phyloP scores from a whole-genome alignment of 169 alveolate species.

The Plasmodium vivax region DNA sequence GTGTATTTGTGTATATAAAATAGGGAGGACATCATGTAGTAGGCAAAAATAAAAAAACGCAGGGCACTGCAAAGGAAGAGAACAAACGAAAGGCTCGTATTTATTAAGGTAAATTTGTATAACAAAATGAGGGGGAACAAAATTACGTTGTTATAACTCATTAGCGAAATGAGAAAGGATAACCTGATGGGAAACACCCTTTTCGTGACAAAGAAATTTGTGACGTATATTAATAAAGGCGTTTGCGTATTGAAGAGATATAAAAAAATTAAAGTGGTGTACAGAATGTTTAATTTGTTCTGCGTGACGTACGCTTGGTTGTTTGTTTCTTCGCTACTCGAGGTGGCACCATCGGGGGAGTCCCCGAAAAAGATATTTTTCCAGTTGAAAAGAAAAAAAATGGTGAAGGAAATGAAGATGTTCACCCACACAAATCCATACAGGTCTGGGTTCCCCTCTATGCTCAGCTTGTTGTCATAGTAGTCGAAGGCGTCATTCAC shows the following conservation, averaged over 20 bases:
- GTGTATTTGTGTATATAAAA: conserved; percentile 61
- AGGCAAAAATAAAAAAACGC: conserved; percentile 31
- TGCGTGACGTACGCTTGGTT: not conserved
- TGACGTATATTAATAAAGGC: conserved; percentile 9
- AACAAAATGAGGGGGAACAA: conserved; percentile 42
- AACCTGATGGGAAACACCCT: conserved; percentile 22
- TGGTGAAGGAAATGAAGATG: conserved; percentile 16
- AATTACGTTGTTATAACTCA: conserved; percentile 56
- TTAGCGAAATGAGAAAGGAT: conserved; percentile 40
- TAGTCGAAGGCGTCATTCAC: conserved; percentile 52
- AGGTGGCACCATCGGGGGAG: not conserved
- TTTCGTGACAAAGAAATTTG: conserved; percentile 20
- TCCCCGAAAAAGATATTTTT: conserved; percentile 23
- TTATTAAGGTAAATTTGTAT: conserved; percentile 33
- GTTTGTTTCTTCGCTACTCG: not conserved
- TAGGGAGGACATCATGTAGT: conserved; percentile 29
- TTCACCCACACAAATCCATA: conserved; percentile 67
- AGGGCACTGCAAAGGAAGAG: not conserved
- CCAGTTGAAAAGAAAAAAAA: conserved; percentile 56
- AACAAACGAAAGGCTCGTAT: conserved; percentile 1
- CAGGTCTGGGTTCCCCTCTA: conserved; percentile 62
- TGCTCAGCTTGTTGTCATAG: conserved; percentile 52
- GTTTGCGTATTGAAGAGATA: conserved; percentile 4
- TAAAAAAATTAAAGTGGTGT: conserved; percentile 12
- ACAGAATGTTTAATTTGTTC: conserved; percentile 23